These are phyloP conservation scores for Fistulifera solaris DNA, from an alignment of 108 stramenopile genomes.

Conservation along the genomic window DNA sequence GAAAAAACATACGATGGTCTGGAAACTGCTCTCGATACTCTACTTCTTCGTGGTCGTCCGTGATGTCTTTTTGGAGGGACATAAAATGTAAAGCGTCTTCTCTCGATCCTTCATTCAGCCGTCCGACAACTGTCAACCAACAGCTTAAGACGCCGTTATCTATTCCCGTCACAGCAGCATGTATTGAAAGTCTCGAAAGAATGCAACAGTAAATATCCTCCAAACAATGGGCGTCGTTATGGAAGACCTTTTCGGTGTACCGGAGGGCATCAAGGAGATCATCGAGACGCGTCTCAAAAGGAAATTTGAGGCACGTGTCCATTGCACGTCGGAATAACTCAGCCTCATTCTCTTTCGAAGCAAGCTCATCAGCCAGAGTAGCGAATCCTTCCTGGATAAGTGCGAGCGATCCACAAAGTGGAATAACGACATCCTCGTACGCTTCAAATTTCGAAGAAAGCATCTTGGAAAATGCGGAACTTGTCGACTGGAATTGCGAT, in stretches of 20 bases:
- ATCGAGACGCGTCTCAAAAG: not conserved
- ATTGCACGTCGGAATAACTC: not conserved
- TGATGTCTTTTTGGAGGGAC: not conserved
- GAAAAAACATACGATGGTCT: slow-evolving; percentile 18
- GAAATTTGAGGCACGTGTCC: not conserved
- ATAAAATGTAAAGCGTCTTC: not conserved
- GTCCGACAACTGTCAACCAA: not conserved
- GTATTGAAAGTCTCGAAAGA: not conserved
- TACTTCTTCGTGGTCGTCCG: slow-evolving; percentile 27
- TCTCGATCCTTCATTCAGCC: not conserved
- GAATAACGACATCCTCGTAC: slow-evolving; percentile 75
- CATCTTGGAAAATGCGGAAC: slow-evolving; percentile 57
- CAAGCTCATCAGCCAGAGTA: slow-evolving; percentile 10
- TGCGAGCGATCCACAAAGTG: slow-evolving; percentile 51
- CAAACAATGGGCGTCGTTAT: not conserved
- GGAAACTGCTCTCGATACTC: slow-evolving; percentile 85
- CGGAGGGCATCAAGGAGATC: not conserved
- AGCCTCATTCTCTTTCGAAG: too few relatives aligned
- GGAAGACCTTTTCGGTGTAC: not conserved
- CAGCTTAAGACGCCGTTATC: not conserved
- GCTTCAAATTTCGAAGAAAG: slow-evolving; percentile 36
- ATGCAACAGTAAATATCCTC: not conserved
- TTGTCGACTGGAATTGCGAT: slow-evolving; percentile 21
- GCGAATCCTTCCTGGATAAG: slow-evolving; percentile 56
- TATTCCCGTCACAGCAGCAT: not conserved